Percentiles rank a stretch among this genome's conserved stretches.
phyloP scores from a whole-genome alignment of 768 basidiomycete species.

The Mycena kentingensis region DNA sequence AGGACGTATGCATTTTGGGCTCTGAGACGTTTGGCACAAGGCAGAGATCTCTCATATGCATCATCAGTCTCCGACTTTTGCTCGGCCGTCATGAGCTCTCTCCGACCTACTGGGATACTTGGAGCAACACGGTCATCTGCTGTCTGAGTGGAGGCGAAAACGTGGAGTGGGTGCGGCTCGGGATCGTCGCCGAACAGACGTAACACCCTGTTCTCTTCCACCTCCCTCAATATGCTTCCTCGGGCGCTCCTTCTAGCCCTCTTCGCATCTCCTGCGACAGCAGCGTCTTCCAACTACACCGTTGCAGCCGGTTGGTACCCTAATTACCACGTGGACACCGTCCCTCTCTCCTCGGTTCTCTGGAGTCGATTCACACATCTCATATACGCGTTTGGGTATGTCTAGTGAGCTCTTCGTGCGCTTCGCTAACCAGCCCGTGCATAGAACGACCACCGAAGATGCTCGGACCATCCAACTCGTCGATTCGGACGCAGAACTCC shows the following conservation, averaged over 20 bases:
- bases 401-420: slow-evolving; percentile 20
- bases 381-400: slow-evolving; percentile 73
- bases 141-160: slow-evolving; percentile 6
- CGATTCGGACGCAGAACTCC: slow-evolving; percentile 48
- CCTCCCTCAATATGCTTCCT: slow-evolving; percentile 10
- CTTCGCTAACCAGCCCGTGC: not conserved
- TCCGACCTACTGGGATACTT: not conserved
- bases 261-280: slow-evolving; percentile 5
- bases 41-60: too few species aligned
- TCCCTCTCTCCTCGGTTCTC: slow-evolving; percentile 54
- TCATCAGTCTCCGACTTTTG: too few species aligned
- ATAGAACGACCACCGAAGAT: slow-evolving; percentile 41
- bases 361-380: slow-evolving; percentile 72
- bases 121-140: slow-evolving; percentile 12
- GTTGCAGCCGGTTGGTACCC: slow-evolving; percentile 67
- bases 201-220: not conserved
- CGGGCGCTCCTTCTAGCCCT: not conserved
- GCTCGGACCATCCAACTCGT: slow-evolving; percentile 37
- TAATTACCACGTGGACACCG: slow-evolving; percentile 59
- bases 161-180: slow-evolving; percentile 18
- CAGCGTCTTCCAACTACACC: slow-evolving; percentile 18
- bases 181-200: not conserved
- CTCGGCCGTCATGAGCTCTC: too few species aligned
- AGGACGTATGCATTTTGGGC: too few species aligned
- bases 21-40: too few species aligned